Base-by-base conservation (phyloP, 768 basidiomycete species). In the Serendipita sp. region DNA sequence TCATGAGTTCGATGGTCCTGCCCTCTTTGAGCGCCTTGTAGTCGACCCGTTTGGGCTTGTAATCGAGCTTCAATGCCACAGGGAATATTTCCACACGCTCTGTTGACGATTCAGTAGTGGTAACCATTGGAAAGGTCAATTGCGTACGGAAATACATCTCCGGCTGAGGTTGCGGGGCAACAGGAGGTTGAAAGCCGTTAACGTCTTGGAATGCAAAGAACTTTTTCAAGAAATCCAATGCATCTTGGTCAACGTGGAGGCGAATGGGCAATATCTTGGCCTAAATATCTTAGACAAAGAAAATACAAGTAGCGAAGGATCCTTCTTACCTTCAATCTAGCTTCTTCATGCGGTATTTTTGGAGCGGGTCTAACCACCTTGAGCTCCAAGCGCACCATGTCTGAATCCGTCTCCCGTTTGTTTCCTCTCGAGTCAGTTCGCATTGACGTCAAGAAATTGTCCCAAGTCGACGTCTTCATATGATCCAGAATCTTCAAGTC, bases 401-500 rank as follows among this genome's bases (percentile, higher is more conserved):
- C 83, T 3, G 92, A 94, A 58, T 83, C 90, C 3, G 89, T 92
- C 75, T 96, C 92, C 37, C 93, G 81, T 11, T 93, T 76, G 70
- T 94, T 90, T 0, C 95, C 95, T 64, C 82, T 82, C 15, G 88
- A 84, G 74, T 95, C 92, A 4, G 87, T 80, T 44, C 87, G 82
- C 71, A 96, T 78, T 63, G 84, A 83, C 2, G 92, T 94, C 65
- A 99, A 75, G 72, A 99, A 98, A 72, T 95, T 98, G 75, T 86
- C 88, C 96, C 96, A 99, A 0, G 96, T 97, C 6, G 93, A 97
- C 0, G 93, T 94, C 77, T 90, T 93, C 78, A 99, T 92, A 71
- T 96, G 94, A 72, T 99, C 96, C 62, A 98, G 76, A 65, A 98
- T 96, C 73, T 96, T 91, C 18, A 91, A 69, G 66, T 90, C 83